phyloP scores from a whole-genome alignment of 371 early-diverging fungal species.

The Apophysomyces elegans region DNA sequence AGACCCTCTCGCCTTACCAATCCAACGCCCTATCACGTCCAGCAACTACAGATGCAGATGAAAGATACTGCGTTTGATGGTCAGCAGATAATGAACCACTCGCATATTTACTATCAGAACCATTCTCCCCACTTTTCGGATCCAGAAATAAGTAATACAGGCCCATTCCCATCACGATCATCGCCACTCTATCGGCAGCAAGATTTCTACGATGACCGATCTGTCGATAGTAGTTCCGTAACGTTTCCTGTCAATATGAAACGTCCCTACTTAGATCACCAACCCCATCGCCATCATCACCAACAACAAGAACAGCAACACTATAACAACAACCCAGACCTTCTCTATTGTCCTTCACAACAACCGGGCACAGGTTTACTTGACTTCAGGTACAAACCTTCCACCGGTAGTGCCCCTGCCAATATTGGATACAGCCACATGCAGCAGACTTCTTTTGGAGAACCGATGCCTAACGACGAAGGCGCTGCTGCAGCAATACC shows the following conservation, averaged over 20 bases:
- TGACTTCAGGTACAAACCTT: constrained; percentile 10
- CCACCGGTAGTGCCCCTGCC: constrained; percentile 26
- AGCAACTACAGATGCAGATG: constrained; percentile 25
- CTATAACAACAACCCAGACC: neutral
- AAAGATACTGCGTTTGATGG: constrained; percentile 17
- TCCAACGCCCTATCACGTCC: constrained; percentile 32
- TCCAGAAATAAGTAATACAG: constrained; percentile 21
- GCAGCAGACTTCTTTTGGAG: constrained; percentile 22
- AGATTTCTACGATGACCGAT: constrained; percentile 7
- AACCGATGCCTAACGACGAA: constrained; percentile 4
- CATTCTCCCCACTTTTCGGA: constrained; percentile 26
- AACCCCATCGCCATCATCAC: constrained; percentile 14
- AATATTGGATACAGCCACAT: constrained; percentile 32
- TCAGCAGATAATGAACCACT: constrained; percentile 20
- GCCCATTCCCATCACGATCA: constrained; percentile 12
- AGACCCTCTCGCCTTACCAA: constrained; percentile 19
- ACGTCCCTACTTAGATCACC: constrained; percentile 5
- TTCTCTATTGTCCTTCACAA: constrained; percentile 11
- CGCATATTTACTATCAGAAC: constrained; percentile 21
- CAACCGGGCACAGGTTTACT: neutral
- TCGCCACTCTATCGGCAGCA: neutral
- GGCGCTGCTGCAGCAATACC: constrained; percentile 13
- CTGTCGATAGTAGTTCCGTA: constrained; percentile 7
- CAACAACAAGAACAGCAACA: no score
- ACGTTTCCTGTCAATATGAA: constrained; percentile 14